Evolutionary conservation across 352 stramenopile genomes (phyloP), one percentile per base, ranked within the genome.

Genomic region (Phytopythium oedochilum): DNA sequence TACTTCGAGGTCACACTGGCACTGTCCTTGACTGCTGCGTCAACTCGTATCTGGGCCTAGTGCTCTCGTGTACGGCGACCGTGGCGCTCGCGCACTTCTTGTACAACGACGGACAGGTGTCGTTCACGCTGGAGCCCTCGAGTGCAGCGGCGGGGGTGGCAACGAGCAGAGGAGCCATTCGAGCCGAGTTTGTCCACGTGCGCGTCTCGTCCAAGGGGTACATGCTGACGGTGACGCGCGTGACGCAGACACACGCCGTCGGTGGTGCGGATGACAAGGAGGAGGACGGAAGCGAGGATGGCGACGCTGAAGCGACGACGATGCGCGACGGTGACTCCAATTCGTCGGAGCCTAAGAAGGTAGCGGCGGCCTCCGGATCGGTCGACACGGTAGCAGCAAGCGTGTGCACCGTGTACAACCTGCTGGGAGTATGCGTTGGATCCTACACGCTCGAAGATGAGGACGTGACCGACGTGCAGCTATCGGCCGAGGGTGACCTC

Each of bases 401-500:
- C 34, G 63, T 84, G 2, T 82, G 71, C 34, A 65, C 80, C 32
- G 71, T 93, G 29, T 84, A 82, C 61, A 93, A 78, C n/a, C 51
- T 95, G 23, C 73, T 77, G 5, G 85, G 85, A 4, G 66, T 83
- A 5, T 55, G 76, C 23, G 61, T 95, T 7, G 67, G 75, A 14
- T 68, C 63, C 32, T 67, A 86, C 25, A 55, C 63, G 9, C 72
- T 92, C 23, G 55, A 75, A 18, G 42, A 63, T 14, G 74, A 89
- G n/a, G 57, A 73, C 18, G 55, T 90, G 11, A 57, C 50, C 20
- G 67, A 79, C 42, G 40, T 91, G 9, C 66, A 78, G 35, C 57
- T 94, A 1, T 90, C 80, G 9, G 61, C 62, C 5, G 83, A 94
- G 67, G 86, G 86, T 0, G 78, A 89, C 52, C 42, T 92, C 25